Base-by-base conservation (phyloP, 2,329 filamentous ascomycete genomes). In the Emmonsia crescens region DNA sequence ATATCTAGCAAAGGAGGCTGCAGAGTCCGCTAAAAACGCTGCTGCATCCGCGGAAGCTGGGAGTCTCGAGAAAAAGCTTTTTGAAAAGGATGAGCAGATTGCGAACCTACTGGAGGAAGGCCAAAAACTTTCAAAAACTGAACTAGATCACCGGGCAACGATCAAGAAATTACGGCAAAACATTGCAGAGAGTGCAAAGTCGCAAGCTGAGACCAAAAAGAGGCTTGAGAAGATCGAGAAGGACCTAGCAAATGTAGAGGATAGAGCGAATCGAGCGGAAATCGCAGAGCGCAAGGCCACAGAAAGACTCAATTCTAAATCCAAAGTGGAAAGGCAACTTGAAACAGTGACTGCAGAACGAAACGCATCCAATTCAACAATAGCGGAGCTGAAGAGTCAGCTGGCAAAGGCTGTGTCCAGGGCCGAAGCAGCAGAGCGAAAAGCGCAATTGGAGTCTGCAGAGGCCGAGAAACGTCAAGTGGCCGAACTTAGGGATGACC, bases 91-190 rank as follows among this genome's bases (percentile, higher is more conserved):
- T 68, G 87, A 93, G 68, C 89, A 89, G 72, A 95, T 97, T 68
- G 90, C 92, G 2, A 78, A 92, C 55, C 78, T 99, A 14, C 89
- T 99, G 80, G 88, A 96, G 68, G 94, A 99, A 77, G 94, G 95
- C 0, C 89, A 94, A 68, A 91, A 88, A 66, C 80, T 97, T 9
- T 92, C 91, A 1, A 89, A 88, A 68, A 89, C 84, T 0, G 94
- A 99, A 72, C 84, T 96, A 74, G 91, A 91, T 70, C 87, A 95
- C 65, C 82, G 93, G 64, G 84, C 84, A 5, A 86, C 87, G 3
- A 89, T 97, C 68, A 96, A 94, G 74, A 92, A 90, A 70, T 76
- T 97, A 62, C 79, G 83, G 16, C 72, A 77, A 57, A 81, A 83
- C 66, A 69, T 78, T 16, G 66, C 72, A 12, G 82, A 84, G 56